These are phyloP conservation scores for Coprinellus micaceus DNA, from an alignment of 768 basidiomycete species.

Conservation along the genomic window DNA sequence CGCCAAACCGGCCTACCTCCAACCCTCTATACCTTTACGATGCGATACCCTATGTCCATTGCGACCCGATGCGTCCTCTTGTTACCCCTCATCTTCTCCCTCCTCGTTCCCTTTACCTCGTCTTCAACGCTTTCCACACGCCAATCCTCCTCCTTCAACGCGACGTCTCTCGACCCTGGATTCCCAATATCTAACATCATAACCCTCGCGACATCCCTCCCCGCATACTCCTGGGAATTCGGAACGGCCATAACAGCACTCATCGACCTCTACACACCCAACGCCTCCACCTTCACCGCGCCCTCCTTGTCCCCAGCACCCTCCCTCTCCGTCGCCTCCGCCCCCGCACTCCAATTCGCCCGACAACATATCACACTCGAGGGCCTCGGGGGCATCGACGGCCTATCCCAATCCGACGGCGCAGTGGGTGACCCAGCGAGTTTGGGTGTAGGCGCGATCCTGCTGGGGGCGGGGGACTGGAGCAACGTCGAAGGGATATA, in stretches of 20 bases:
- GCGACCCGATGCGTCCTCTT: no score
- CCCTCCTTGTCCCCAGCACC: conserved; percentile 29
- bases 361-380: conserved; percentile 49
- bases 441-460: conserved; percentile 40
- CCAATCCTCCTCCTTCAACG: not conserved
- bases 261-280: conserved; percentile 38
- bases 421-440: conserved; percentile 46
- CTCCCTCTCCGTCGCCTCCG: conserved; percentile 15
- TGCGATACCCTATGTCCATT: no score
- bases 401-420: no score
- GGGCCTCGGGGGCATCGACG: no score
- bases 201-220: conserved; percentile 29
- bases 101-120: not conserved
- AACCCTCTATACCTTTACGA: no score
- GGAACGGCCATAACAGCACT: conserved; percentile 40
- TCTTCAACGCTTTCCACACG: not conserved
- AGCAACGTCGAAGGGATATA: conserved; percentile 30
- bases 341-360: conserved; percentile 31
- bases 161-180: not conserved
- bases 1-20: no score
- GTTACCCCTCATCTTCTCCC: no score
- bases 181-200: no score
- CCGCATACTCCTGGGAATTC: conserved; percentile 45
- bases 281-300: conserved; percentile 35
- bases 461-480: conserved; percentile 35